Base-by-base conservation (phyloP, 1,139 yeast species). In the Debaryomyces psychrophilus region DNA sequence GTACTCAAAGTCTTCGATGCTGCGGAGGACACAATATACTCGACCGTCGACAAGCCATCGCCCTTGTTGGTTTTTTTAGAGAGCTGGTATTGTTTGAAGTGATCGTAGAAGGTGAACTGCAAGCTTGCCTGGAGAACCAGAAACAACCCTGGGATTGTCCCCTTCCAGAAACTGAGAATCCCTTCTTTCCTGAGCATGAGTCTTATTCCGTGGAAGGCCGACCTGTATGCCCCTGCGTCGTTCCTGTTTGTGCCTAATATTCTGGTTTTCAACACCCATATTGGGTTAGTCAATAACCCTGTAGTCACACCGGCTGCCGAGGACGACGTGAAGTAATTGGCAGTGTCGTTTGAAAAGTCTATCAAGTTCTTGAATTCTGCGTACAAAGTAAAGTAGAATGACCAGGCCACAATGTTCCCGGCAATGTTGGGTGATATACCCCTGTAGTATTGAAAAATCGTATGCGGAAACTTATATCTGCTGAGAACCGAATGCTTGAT, bases 341-440 rank as follows among this genome's bases (percentile, higher is more conserved):
- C 45, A 0, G 75, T 61, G 20, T 62, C 55, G 37, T 55, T 56
- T 5, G 53, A 45, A 2, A 60, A 43, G 11, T 50, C 37, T 26
- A 65, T 17, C 51, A 44, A 29, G 31, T 66, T 68, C 56, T 86
- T 86, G 55, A 79, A 75, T 45, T 73, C 77, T 38, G 84, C 79
- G 64, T 92, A 93, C 31, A 87, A 68, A 17, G 83, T 77, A 64
- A 93, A 93, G 59, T 93, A 93, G 8, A 87, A 61, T 0, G 90
- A 88, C 98, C 99, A 93, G 0, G 96, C 95, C 0, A 83, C 62
- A 0, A 95, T 82, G 53, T 90, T 90, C 0, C 98, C 99, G 0
- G 88, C 46, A 3, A 92, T 59, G 59, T 92, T 93, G 2, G 96
- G 92, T 0, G 82, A 71, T 1, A 93, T 70, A 0, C 99, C 99